Conservation (phyloP, 495 filamentous ascomycete species). For the Extremus antarcticus region DNA sequence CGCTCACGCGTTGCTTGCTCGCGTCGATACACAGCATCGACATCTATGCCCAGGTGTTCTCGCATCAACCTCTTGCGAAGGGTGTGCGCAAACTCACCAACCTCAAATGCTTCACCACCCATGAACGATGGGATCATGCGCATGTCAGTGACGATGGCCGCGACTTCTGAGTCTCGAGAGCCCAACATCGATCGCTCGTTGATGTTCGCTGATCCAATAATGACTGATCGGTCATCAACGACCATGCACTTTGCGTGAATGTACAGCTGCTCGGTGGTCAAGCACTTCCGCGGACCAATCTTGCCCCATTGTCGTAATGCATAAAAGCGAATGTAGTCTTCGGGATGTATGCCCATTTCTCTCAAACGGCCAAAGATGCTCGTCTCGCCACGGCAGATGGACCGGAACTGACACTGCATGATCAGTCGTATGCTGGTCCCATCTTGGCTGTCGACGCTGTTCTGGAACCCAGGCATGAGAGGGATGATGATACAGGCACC, state of each 20-base stretch:
- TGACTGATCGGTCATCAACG: constrained; percentile 83
- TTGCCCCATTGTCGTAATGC: constrained; percentile 86
- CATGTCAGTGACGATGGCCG: constrained; percentile 82
- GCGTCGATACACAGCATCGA: constrained; percentile 56
- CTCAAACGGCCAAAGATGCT: constrained; percentile 85
- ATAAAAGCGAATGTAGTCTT: constrained; percentile 95
- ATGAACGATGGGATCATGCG: constrained; percentile 90
- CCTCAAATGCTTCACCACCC: constrained; percentile 76
- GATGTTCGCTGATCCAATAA: constrained; percentile 98
- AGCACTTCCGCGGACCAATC: constrained; percentile 66
- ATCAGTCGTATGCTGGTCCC: constrained; percentile 91
- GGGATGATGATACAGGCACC: constrained; percentile 89
- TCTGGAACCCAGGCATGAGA: constrained; percentile 96
- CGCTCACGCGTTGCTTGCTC: constrained; percentile 41
- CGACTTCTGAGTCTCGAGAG: constrained; percentile 81
- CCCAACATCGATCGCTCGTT: constrained; percentile 97
- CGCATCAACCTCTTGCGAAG: constrained; percentile 91
- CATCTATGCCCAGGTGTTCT: constrained; percentile 90
- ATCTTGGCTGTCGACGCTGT: constrained; percentile 85
- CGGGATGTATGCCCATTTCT: constrained; percentile 78
- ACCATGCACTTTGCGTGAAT: constrained; percentile 98
- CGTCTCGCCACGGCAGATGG: constrained; percentile 86
- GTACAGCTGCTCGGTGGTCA: constrained; percentile 95
- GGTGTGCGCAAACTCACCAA: constrained; percentile 86
- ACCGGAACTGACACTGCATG: constrained; percentile 95